Percentiles rank a stretch among this genome's conserved stretches.
Conservation (phyloP, 306 rosid species). For the Malus sylvestris region DNA sequence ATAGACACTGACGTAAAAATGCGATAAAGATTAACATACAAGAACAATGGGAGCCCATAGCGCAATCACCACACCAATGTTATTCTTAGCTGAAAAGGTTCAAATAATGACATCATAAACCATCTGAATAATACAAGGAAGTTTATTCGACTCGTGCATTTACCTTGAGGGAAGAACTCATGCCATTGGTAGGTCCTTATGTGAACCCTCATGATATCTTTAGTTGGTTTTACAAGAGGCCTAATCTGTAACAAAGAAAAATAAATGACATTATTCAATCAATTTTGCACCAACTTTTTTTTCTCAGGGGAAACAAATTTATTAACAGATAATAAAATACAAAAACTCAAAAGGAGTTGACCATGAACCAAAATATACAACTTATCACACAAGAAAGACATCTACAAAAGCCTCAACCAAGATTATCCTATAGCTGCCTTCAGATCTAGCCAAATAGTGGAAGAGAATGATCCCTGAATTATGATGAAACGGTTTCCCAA, state of each 20-base stretch:
- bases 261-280: conserved; percentile 10
- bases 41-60: conserved; percentile 90
- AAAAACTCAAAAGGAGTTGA: not conserved
- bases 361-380: not conserved
- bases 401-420: not conserved
- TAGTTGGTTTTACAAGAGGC: conserved; percentile 90
- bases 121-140: not conserved
- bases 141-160: conserved; percentile 11
- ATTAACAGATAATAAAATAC: not conserved
- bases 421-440: not conserved
- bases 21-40: conserved; percentile 43
- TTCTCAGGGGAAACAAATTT: not conserved
- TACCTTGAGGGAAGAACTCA: conserved; percentile 94
- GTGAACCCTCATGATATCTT: conserved; percentile 53
- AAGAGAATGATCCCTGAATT: not conserved
- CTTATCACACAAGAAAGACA: not conserved
- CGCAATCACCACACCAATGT: conserved; percentile 83
- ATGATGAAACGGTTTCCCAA: not conserved
- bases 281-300: not conserved
- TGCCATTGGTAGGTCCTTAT: conserved; percentile 61
- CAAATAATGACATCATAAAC: conserved; percentile 19
- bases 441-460: not conserved
- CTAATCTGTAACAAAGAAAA: conserved; percentile 57
- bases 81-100: conserved; percentile 63
- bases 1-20: conserved; percentile 6